A percentile compares a stretch with the other conserved stretches of the same genome.
Conservation (phyloP, 768 basidiomycete genomes). For the Mycena maculata region DNA sequence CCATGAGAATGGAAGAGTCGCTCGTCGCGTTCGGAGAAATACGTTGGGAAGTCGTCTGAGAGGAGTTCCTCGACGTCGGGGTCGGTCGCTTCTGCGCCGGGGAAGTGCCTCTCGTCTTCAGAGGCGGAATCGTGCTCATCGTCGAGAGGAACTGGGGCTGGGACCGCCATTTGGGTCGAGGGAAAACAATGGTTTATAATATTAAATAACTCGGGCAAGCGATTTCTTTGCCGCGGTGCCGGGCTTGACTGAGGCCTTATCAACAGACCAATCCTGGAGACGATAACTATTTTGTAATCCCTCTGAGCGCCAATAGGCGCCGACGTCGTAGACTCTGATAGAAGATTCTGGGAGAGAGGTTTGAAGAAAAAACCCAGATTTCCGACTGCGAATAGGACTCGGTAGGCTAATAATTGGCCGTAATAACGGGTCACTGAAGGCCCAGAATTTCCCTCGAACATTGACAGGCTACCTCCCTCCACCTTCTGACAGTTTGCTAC, state of each 20-base stretch:
- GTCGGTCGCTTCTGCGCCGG: conserved; percentile 22
- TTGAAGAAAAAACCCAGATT: not conserved
- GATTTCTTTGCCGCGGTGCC: not conserved
- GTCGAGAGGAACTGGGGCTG: conserved; percentile 32
- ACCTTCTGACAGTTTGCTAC: no score
- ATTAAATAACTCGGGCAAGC: no score
- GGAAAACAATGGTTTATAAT: not conserved
- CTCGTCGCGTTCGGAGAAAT: conserved; percentile 68
- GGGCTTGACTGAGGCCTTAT: no score
- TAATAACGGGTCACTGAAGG: no score
- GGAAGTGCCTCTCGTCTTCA: conserved; percentile 46
- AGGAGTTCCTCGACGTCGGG: conserved; percentile 56
- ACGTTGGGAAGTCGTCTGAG: conserved; percentile 65
- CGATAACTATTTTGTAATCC: not conserved
- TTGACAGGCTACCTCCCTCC: no score
- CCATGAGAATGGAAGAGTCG: conserved; percentile 78
- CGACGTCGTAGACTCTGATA: not conserved
- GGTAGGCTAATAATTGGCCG: not conserved
- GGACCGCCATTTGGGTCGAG: not conserved
- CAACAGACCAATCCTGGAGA: not conserved
- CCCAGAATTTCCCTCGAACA: no score
- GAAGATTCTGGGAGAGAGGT: not conserved
- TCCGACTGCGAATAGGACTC: not conserved
- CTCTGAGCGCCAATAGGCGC: not conserved
- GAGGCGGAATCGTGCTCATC: conserved; percentile 47